These are phyloP conservation scores for Acanthamoeba culbertsoni DNA, from an alignment of 208 protist genomes.

Conservation along the genomic window DNA sequence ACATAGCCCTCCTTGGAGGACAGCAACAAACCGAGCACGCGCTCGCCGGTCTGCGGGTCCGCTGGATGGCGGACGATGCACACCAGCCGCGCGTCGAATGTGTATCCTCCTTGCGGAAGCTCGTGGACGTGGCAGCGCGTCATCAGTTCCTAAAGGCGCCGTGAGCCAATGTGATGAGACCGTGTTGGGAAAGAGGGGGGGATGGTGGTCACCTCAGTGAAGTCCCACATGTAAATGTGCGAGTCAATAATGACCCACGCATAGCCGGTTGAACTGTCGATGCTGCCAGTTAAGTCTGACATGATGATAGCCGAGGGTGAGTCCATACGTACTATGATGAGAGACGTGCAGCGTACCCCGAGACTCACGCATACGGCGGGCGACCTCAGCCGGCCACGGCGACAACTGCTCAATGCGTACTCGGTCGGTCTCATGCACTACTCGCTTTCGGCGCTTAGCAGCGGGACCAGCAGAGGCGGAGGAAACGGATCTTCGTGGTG, in stretches of 20 bases:
- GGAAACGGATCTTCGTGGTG: not conserved
- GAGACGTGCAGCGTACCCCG: not conserved
- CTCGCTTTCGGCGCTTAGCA: not conserved
- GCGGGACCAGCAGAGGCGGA: not conserved
- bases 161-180: not conserved
- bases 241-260: slow-evolving; percentile 32
- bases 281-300: not conserved
- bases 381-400: not conserved
- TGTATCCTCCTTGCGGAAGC: not conserved
- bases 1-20: not conserved
- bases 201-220: not conserved
- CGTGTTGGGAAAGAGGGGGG: not conserved
- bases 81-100: not conserved
- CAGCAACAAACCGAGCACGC: not conserved
- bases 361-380: not conserved
- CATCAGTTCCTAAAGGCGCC: not conserved
- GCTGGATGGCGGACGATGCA: not conserved
- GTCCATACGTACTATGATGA: not conserved
- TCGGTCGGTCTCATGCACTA: not conserved
- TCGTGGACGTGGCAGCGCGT: not conserved
- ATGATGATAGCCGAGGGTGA: not conserved
- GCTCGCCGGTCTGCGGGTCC: not conserved
- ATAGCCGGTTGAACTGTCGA: not conserved
- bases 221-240: slow-evolving; percentile 1
- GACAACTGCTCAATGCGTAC: not conserved